Evolutionary conservation across 2,329 filamentous ascomycete species (phyloP), one percentile per base, ranked within the genome.

Genomic region (Diaporthe helianthi): DNA sequence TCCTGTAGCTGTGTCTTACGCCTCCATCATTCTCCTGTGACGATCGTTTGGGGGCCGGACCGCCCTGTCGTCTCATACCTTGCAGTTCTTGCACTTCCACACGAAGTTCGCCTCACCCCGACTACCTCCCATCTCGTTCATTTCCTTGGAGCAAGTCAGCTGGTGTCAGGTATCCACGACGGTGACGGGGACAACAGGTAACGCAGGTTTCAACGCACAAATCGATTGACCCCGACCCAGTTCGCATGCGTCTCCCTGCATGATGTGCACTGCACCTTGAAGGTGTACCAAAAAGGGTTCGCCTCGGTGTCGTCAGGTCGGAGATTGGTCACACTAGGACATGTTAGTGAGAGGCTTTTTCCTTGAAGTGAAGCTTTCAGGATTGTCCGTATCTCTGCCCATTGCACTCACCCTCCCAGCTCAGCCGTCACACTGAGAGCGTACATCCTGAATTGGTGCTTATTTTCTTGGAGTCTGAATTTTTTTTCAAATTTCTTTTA

Each of bases 1-100:
- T 10, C 9, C 19, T n/a, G 26, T n/a, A n/a, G n/a, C n/a, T n/a
- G n/a, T n/a, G n/a, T n/a, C n/a, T n/a, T n/a, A n/a, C n/a, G n/a
- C n/a, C n/a, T n/a, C n/a, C n/a, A n/a, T 36, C 26, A 8, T 19
- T 4, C 7, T 41, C 26, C 6, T 36, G 26, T 17, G 29, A 3
- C 12, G 7, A 12, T 7, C 22, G 6, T 24, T 33, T 17, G 19
- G 17, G 15, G 3, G 19, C 33, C 15, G n/a, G 41, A 12, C 4
- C 4, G 2, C 17, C 10, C 9, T 1, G n/a, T 19, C 26, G 9
- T 29, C 44, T 78, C 82, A 36, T 74, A 96, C 94, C 88, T 96
- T 97, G 90, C 96, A 99, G 78, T 96, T 95, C 82, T 97, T 97
- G 87, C 96, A 99, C 80, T 90, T 94, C 95, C 96, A 99, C n/a